Base-by-base conservation (phyloP, 2,329 filamentous ascomycete species). In the Tolypocladium ophioglossoides region DNA sequence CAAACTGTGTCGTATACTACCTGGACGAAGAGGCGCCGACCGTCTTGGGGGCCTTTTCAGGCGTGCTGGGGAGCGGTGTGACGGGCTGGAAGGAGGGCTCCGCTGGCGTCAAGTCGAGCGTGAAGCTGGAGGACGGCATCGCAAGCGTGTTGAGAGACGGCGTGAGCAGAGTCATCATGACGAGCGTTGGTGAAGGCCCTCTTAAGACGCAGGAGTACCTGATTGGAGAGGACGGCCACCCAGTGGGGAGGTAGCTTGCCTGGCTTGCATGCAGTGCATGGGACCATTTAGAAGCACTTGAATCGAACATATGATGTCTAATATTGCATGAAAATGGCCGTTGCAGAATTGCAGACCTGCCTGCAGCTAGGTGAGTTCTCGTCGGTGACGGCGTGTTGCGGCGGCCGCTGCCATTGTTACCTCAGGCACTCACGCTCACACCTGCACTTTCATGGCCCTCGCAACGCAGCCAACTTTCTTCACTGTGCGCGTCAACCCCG, bases 1-100 rank as follows among this genome's bases (percentile, higher is more conserved):
- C 94, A 53, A 99, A 99, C 72, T 91, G 91, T 41, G 95, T 99
- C 51, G 84, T 99, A 51, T 99, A 99, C 77, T 97, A 95, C 67
- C 80, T 91, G 41, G 87, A 91, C 67, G 79, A 91, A 75, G 82
- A 95, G 62, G 79, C 84, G 58, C 78, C 79, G 44, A 71, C 79
- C 3, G 85, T 97, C 4, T 82, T 91, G 0, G 91, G 91, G 10
- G 81, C 85, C 0, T 87, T 99, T 72, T 87, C 89, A 74, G 74
- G 75, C 40, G 76, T 87, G 20, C 68, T 92, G 27, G 75, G 44
- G n/a, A 48, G 72, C 1, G 70, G 75, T 32, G 78, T 85, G n/a
- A 78, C 81, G 10, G 89, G 89, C 40, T 97, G 84, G 90, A 85
- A 83, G 68, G 76, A 74, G 57, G 79, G 76, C 12, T 72, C 75